Conservation (phyloP, 805 yeast species). For the Candida germanica region DNA sequence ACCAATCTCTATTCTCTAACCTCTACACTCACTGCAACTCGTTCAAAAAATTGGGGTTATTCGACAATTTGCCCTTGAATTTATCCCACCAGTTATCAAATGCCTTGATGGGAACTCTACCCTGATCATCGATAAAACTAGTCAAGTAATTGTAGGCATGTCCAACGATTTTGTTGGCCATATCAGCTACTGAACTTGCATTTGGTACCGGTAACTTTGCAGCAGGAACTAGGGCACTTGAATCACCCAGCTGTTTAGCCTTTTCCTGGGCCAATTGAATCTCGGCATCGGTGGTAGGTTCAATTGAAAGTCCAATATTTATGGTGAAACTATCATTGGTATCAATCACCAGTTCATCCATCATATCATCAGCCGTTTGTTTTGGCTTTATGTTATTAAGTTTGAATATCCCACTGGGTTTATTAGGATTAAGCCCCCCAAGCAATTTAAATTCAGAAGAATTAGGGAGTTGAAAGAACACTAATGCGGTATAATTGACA, state of each 20-base stretch:
- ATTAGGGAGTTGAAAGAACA: conserved; percentile 80
- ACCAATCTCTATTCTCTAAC: no score
- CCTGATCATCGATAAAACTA: conserved; percentile 77
- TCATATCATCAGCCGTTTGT: conserved; percentile 36
- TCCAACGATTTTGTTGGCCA: conserved; percentile 85
- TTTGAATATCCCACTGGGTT: conserved; percentile 91
- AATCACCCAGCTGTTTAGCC: conserved; percentile 12
- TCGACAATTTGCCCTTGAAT: conserved; percentile 68
- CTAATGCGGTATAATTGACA: conserved; percentile 71
- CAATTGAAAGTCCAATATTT: conserved; percentile 86
- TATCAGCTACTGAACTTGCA: conserved; percentile 40
- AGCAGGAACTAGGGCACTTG: conserved; percentile 13
- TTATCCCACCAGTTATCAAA: conserved; percentile 97
- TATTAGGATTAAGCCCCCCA: conserved; percentile 59
- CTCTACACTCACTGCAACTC: no score
- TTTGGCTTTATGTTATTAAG: conserved; percentile 46
- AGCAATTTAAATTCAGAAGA: conserved; percentile 59
- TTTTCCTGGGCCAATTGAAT: conserved; percentile 48
- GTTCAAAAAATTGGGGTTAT: conserved; percentile 81
- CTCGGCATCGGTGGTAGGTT: conserved; percentile 67
- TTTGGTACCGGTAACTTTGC: conserved; percentile 15
- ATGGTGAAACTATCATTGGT: conserved; percentile 26
- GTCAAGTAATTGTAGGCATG: conserved; percentile 90
- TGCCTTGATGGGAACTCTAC: conserved; percentile 81
- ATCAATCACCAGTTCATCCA: conserved; percentile 30